Evolutionary conservation across 2,329 filamentous ascomycete species (phyloP).

Genomic region (Huntiella abstrusa): DNA sequence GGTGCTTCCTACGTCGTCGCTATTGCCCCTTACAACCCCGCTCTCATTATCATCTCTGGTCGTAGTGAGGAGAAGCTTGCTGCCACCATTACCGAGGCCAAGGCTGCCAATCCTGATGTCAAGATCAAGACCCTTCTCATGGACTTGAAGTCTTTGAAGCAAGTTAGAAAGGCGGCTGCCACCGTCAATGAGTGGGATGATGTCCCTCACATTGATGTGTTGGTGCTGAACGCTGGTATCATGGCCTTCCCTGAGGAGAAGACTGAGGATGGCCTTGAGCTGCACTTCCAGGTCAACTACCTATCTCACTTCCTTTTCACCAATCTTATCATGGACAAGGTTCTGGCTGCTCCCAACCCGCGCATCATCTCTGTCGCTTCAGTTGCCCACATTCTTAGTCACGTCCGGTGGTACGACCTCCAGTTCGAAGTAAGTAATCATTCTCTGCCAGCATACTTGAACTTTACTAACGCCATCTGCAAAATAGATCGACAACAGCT

Average conservation of each 20-base stretch:
- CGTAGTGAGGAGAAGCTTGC: not conserved
- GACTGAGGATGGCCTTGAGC: slow-evolving; percentile 24
- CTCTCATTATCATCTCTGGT: slow-evolving; percentile 9
- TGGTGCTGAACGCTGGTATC: slow-evolving; percentile 26
- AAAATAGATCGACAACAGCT: slow-evolving; percentile 2
- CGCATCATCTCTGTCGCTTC: slow-evolving; percentile 25
- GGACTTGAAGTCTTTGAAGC: slow-evolving; percentile 21
- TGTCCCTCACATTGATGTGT: slow-evolving; percentile 16
- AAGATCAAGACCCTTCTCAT: slow-evolving; percentile 12
- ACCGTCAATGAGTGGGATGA: slow-evolving; percentile 16
- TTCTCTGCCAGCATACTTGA: not conserved
- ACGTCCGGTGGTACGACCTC: slow-evolving; percentile 19
- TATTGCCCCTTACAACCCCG: slow-evolving; percentile 23
- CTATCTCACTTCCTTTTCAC: slow-evolving; percentile 28
- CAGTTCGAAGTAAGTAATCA: slow-evolving; percentile 13
- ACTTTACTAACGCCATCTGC: not conserved
- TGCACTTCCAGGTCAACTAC: slow-evolving; percentile 27
- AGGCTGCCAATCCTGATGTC: slow-evolving; percentile 1
- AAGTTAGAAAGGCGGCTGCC: slow-evolving; percentile 20
- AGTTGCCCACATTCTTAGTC: slow-evolving; percentile 16
- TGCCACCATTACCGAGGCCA: slow-evolving; percentile 10
- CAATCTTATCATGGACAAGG: slow-evolving; percentile 19
- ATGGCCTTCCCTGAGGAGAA: slow-evolving; percentile 19
- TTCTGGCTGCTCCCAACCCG: not conserved
- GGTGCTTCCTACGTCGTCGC: slow-evolving; percentile 20